These are phyloP conservation scores for Blastobotrys americana DNA, from an alignment of 805 yeast genomes.

Conservation along the genomic window DNA sequence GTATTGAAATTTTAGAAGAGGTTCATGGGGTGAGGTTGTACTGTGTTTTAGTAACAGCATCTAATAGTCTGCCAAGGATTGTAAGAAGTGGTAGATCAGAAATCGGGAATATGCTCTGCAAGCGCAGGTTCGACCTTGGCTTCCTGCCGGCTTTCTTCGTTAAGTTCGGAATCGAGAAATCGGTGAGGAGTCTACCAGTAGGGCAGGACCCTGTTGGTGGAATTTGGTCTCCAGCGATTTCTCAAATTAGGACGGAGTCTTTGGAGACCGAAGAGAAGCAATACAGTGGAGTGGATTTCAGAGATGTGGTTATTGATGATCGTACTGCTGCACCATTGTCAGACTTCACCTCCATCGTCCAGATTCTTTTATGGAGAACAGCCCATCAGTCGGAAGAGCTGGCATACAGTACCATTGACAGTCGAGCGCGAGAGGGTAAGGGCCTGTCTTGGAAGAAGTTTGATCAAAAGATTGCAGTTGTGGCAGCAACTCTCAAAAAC, in stretches of 20 bases:
- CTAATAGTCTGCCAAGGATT: constrained; percentile 77
- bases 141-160: constrained; percentile 71
- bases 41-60: constrained; percentile 74
- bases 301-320: constrained; percentile 71
- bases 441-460: constrained; percentile 74
- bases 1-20: constrained; percentile 41
- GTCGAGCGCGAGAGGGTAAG: constrained; percentile 42
- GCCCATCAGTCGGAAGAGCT: constrained; percentile 66
- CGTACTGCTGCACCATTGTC: constrained; percentile 67
- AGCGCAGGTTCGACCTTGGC: constrained; percentile 70
- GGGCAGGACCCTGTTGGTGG: constrained; percentile 77
- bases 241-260: constrained; percentile 54
- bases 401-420: constrained; percentile 48
- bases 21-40: constrained; percentile 71
- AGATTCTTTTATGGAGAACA: constrained; percentile 73
- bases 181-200: constrained; percentile 58
- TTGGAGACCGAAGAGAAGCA: constrained; percentile 65
- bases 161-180: constrained; percentile 62
- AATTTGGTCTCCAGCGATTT: constrained; percentile 73
- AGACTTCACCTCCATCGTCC: constrained; percentile 63
- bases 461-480: constrained; percentile 68
- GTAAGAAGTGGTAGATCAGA: constrained; percentile 80
- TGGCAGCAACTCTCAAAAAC: constrained; percentile 60
- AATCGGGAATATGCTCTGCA: constrained; percentile 84
- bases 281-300: constrained; percentile 70